Evolutionary conservation across 2,329 filamentous ascomycete genomes (phyloP), one percentile per base, ranked within the genome.

Genomic region (Nemania diffusa): DNA sequence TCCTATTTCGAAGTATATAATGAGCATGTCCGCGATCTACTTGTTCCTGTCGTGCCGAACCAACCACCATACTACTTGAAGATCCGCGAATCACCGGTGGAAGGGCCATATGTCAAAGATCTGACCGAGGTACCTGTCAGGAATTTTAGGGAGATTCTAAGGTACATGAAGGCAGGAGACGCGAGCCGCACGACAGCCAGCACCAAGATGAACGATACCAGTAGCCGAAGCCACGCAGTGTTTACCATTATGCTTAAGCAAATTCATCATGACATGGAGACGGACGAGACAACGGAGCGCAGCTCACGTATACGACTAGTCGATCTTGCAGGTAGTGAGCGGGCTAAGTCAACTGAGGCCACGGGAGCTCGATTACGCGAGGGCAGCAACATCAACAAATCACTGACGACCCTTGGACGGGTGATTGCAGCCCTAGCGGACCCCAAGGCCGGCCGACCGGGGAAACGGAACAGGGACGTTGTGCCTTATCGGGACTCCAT

Each of bases 1-100:
- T 97, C 94, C 3, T 99, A 99, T 82, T 98, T 99, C 76, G 96
- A 99, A 79, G 96, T 99, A 69, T 99, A 99, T 87, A 99, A 99
- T 81, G 96, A 99, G 82, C 96, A 98, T 80, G 96, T 99, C 57
- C 92, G 96, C 65, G 96, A 99, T 78, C 84, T 99, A 40, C 88
- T 99, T 52, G 91, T 94, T 0, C 92, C 94, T 11, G 87, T 91
- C 29, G 77, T 83, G 9, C 83, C 86, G 3, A 91, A 90, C 63
- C 91, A 92, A 69, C 85, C 92, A 5, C 92, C 94, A 1, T 91
- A 97, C 78, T 97, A 98, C 79, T 91, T 99, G 74, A 97, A 97
- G 81, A 97, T 99, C 76, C 91, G 96, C 75, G 96, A 99, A 82
- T 97, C 93, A 20, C 95, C 94, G 20, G 94, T 90, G 29, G 95